Evolutionary conservation across 1,284 basidiomycete species (phyloP).

Genomic region (Rhodotorula sp.): DNA sequence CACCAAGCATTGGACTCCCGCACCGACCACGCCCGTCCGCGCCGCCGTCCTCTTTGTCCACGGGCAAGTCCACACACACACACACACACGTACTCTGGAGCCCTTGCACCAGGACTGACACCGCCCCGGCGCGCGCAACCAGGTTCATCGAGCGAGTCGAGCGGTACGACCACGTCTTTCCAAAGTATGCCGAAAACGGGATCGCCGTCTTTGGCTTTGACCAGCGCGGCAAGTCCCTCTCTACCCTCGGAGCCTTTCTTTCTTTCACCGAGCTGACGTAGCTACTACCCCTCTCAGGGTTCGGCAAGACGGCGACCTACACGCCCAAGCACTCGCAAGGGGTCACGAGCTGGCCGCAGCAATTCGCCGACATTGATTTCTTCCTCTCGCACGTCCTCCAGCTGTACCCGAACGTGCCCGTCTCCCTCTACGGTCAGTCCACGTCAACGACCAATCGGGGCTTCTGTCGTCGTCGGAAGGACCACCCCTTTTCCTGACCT

Average conservation of each 20-base stretch:
- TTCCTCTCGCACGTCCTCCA: constrained; percentile 44
- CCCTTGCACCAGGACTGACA: background rate
- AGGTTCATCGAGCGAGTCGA: constrained; percentile 51
- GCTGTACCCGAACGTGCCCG: constrained; percentile 27
- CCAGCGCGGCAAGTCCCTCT: constrained; percentile 44
- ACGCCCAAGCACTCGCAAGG: constrained; percentile 45
- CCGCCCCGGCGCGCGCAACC: background rate
- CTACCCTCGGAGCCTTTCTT: background rate
- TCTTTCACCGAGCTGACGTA: background rate
- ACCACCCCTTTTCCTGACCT: background rate
- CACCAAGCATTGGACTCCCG: constrained; percentile 41
- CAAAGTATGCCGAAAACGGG: constrained; percentile 48
- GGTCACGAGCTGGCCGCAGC: constrained; percentile 49
- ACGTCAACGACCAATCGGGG: background rate
- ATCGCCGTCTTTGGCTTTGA: constrained; percentile 51
- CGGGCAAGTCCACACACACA: constrained; percentile 30
- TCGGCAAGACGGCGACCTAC: constrained; percentile 48
- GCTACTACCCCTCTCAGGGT: constrained; percentile 40
- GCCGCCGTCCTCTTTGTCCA: constrained; percentile 44
- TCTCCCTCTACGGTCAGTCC: constrained; percentile 47
- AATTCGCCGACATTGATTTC: constrained; percentile 48
- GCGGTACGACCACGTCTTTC: constrained; percentile 50
- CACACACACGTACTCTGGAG: background rate
- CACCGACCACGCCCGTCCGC: background rate
- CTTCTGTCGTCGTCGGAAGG: background rate